phyloP scores from a whole-genome alignment of 306 rosid genomes.

The Sophora flavescens region DNA sequence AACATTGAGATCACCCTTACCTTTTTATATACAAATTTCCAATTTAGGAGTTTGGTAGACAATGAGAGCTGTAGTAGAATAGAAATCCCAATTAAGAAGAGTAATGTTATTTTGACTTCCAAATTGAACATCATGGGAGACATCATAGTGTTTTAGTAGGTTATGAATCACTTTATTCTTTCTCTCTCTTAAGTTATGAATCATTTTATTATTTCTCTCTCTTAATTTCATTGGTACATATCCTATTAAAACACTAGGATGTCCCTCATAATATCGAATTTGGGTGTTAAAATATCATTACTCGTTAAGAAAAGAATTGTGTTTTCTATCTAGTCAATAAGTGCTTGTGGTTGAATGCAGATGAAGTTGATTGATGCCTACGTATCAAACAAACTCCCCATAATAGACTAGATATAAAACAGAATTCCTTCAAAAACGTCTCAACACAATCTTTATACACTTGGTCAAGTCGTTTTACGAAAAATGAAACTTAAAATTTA shows the following conservation, averaged over 20 bases:
- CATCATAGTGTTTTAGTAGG: too few relatives aligned
- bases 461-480: constrained; percentile 42
- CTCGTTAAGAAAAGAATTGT: background rate
- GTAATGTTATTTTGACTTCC: too few relatives aligned
- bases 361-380: constrained; percentile 47
- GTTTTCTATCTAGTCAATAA: background rate
- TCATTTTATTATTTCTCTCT: too few relatives aligned
- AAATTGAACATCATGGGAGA: too few relatives aligned
- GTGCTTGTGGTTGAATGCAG: background rate
- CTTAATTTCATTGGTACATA: too few relatives aligned
- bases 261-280: too few relatives aligned
- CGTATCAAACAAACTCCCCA: constrained; percentile 41
- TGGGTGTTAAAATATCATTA: too few relatives aligned
- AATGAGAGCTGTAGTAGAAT: background rate
- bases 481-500: constrained; percentile 35
- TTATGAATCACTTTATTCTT: too few relatives aligned
- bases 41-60: background rate
- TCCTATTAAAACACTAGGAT: too few relatives aligned
- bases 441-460: constrained; percentile 37
- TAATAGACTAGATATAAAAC: constrained; percentile 47
- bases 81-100: constrained; percentile 3
- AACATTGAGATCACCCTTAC: background rate
- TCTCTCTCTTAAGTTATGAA: too few relatives aligned
- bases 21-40: background rate
- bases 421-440: constrained; percentile 52